Evolutionary conservation across 768 basidiomycete species (phyloP).

Genomic region (Pisolithus albus): DNA sequence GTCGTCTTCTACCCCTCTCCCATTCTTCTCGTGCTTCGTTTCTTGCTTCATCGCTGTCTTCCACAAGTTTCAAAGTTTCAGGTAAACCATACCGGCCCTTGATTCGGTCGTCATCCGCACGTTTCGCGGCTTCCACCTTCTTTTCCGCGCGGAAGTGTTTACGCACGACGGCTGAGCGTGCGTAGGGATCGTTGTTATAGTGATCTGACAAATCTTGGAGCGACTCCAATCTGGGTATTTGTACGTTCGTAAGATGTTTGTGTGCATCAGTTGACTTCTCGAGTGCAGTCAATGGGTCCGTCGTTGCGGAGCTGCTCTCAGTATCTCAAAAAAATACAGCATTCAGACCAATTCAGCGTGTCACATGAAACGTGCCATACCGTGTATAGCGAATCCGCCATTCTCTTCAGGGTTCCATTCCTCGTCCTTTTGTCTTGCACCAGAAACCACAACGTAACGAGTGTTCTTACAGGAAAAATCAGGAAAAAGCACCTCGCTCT

Average conservation of each 20-base stretch:
- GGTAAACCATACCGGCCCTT: slow-evolving; percentile 75
- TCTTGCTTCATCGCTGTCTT: slow-evolving; percentile 53
- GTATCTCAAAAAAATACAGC: slow-evolving; percentile 44
- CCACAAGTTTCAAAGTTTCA: slow-evolving; percentile 55
- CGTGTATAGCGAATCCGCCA: slow-evolving; percentile 85
- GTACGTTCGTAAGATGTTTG: slow-evolving; percentile 62
- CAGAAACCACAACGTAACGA: slow-evolving; percentile 84
- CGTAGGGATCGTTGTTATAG: slow-evolving; percentile 81
- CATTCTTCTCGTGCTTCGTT: slow-evolving; percentile 61
- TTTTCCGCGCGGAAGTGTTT: slow-evolving; percentile 85
- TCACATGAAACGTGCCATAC: slow-evolving; percentile 32
- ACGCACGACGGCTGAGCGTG: slow-evolving; percentile 65
- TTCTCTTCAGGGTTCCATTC: slow-evolving; percentile 98
- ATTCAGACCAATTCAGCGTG: not conserved
- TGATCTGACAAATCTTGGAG: slow-evolving; percentile 72
- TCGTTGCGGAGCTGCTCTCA: slow-evolving; percentile 51
- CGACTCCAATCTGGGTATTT: slow-evolving; percentile 74
- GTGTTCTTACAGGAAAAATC: slow-evolving; percentile 62
- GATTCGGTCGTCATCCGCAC: slow-evolving; percentile 61
- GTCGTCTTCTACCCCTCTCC: slow-evolving; percentile 44
- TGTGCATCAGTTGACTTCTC: slow-evolving; percentile 85
- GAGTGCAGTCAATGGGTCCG: slow-evolving; percentile 79
- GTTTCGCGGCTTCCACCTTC: slow-evolving; percentile 64
- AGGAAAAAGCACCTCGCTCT: not conserved
- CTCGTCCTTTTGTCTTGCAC: slow-evolving; percentile 91